These are phyloP conservation scores for Corynespora cassiicola DNA, from an alignment of 2,329 filamentous ascomycete species.

Conservation along the genomic window DNA sequence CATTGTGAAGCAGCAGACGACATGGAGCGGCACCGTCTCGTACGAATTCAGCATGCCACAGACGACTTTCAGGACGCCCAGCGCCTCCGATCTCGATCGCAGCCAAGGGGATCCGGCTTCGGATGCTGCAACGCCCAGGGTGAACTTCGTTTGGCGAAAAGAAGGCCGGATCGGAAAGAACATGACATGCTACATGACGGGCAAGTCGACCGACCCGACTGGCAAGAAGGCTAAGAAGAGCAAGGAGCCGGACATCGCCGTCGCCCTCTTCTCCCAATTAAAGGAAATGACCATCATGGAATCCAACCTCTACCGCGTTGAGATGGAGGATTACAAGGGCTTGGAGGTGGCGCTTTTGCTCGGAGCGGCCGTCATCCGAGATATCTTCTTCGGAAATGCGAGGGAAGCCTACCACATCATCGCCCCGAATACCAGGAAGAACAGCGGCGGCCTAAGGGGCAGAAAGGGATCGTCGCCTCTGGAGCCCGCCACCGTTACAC, in stretches of 20 bases:
- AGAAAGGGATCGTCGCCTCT: constrained; percentile 43
- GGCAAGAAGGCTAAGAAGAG: constrained; percentile 70
- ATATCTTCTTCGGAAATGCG: constrained; percentile 68
- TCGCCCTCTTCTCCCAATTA: constrained; percentile 78
- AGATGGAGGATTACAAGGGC: constrained; percentile 93
- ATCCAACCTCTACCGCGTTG: constrained; percentile 86
- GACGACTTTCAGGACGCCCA: constrained; percentile 82
- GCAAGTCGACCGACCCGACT: constrained; percentile 70
- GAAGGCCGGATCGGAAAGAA: constrained; percentile 87
- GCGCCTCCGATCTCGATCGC: constrained; percentile 77
- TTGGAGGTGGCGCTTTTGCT: constrained; percentile 80
- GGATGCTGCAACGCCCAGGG: constrained; percentile 66
- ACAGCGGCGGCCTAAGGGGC: constrained; percentile 41
- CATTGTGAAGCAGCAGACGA: constrained; percentile 71
- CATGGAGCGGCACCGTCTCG: constrained; percentile 79
- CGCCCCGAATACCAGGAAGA: constrained; percentile 49
- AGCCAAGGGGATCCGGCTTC: constrained; percentile 67
- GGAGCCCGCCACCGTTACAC: constrained; percentile 29
- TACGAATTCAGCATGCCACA: constrained; percentile 96
- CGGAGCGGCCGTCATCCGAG: constrained; percentile 65
- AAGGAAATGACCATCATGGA: constrained; percentile 90
- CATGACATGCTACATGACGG: constrained; percentile 85
- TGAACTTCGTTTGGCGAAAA: constrained; percentile 87
- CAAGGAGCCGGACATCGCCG: constrained; percentile 92
- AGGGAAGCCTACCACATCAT: constrained; percentile 81